These are phyloP conservation scores for Aspergillus sp. DNA, from an alignment of 2,329 filamentous ascomycete genomes.

Conservation along the genomic window DNA sequence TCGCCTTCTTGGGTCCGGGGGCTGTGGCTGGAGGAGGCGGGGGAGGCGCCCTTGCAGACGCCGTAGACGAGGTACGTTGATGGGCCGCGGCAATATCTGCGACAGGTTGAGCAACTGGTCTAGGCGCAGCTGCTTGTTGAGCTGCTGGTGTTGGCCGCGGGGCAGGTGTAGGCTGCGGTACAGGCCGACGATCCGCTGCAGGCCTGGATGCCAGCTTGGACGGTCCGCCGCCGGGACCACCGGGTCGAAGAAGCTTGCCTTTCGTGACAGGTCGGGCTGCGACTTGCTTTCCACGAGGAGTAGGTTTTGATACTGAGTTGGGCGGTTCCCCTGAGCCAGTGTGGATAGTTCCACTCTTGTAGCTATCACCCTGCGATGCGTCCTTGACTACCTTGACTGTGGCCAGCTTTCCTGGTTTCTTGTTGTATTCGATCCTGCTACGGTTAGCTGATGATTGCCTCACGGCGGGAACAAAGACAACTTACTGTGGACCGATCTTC, in stretches of 20 bases:
- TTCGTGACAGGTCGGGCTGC: conserved; percentile 88
- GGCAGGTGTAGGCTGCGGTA: conserved; percentile 37
- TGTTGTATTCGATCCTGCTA: conserved; percentile 84
- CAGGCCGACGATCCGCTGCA: conserved; percentile 42
- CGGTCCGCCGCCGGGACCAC: conserved; percentile 80
- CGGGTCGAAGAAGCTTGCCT: conserved; percentile 88
- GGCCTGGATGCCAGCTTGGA: conserved; percentile 65
- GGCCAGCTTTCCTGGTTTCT: conserved; percentile 93
- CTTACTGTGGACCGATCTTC: conserved; percentile 73
- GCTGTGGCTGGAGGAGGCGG: conserved; percentile 64
- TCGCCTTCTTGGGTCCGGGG: conserved; percentile 70
- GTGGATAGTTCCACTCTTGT: conserved; percentile 92
- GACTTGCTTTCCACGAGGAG: conserved; percentile 83
- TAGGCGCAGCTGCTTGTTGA: conserved; percentile 39
- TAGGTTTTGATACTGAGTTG: conserved; percentile 79
- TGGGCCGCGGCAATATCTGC: conserved; percentile 45
- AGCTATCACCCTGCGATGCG: conserved; percentile 73
- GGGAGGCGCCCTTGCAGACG: conserved; percentile 68
- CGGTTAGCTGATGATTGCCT: background rate
- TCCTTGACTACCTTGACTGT: conserved; percentile 90
- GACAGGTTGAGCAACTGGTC: conserved; percentile 54
- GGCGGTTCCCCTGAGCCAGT: conserved; percentile 82
- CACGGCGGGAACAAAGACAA: conserved; percentile 13
- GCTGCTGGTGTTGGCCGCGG: conserved; percentile 37
- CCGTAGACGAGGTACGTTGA: conserved; percentile 57